Conservation (phyloP, 2,329 filamentous ascomycete genomes). For the Cercospora beticola region DNA sequence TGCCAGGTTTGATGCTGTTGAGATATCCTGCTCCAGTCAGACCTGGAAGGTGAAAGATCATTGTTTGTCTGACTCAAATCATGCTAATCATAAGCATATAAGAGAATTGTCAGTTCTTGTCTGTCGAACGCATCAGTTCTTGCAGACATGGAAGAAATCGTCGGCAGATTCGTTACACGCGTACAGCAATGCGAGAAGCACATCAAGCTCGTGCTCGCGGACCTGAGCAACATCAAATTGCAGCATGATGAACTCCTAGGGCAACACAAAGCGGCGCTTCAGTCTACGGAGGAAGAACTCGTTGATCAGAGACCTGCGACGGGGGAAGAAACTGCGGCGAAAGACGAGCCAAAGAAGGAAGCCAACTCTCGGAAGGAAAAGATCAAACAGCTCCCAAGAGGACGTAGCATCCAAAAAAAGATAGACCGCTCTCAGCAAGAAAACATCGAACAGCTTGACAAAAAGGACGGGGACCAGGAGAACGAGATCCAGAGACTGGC, state of each 20-base stretch:
- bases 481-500: background rate
- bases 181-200: background rate
- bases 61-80: background rate
- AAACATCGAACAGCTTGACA: background rate
- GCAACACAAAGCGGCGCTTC: background rate
- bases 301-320: background rate
- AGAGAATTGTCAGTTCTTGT: background rate
- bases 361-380: background rate
- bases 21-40: background rate
- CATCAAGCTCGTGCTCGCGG: background rate
- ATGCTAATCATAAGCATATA: background rate
- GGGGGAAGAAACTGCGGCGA: background rate
- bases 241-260: background rate
- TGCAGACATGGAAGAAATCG: background rate
- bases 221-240: background rate
- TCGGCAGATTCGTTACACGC: background rate
- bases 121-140: too few relatives aligned
- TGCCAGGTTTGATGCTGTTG: background rate
- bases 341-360: background rate
- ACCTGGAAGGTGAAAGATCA: background rate
- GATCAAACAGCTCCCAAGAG: background rate
- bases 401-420: background rate
- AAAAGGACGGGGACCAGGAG: background rate
- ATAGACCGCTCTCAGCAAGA: background rate
- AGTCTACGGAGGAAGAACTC: background rate